Percentiles rank a stretch among this genome's conserved stretches.
phyloP scores from a whole-genome alignment of 495 filamentous ascomycete species.

The Apodospora peruviana region DNA sequence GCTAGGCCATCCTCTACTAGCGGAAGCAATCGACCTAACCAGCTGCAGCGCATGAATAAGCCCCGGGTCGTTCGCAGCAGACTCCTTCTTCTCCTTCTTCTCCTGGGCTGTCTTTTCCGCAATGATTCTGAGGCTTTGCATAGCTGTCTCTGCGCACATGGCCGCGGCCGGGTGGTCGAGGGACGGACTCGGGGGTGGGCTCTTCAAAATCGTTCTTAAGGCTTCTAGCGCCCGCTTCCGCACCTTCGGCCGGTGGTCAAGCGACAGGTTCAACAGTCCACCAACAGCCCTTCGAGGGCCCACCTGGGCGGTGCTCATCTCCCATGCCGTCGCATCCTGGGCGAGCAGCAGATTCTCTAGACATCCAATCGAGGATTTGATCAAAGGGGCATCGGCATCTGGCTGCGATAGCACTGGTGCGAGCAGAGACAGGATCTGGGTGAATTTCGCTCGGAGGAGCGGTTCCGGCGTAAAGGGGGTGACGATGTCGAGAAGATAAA shows the following conservation, averaged over 20 bases:
- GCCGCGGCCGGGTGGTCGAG: slow-evolving; percentile 89
- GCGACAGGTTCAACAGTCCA: slow-evolving; percentile 73
- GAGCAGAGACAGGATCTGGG: slow-evolving; percentile 81
- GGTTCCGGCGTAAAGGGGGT: slow-evolving; percentile 76
- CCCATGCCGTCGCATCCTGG: slow-evolving; percentile 85
- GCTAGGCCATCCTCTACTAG: slow-evolving; percentile 93
- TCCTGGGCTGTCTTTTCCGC: slow-evolving; percentile 52
- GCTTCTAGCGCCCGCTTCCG: slow-evolving; percentile 92
- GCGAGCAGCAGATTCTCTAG: slow-evolving; percentile 81
- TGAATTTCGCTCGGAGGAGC: slow-evolving; percentile 86
- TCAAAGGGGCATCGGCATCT: slow-evolving; percentile 81
- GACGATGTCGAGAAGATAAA: slow-evolving; percentile 92
- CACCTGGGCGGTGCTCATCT: slow-evolving; percentile 72
- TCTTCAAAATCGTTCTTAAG: slow-evolving; percentile 71
- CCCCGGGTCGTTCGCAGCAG: slow-evolving; percentile 63
- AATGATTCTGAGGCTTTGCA: slow-evolving; percentile 67
- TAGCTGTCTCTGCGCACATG: slow-evolving; percentile 87
- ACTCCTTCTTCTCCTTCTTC: slow-evolving; percentile 63
- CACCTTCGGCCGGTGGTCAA: slow-evolving; percentile 91
- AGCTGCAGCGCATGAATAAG: slow-evolving; percentile 89
- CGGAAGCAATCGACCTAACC: slow-evolving; percentile 77
- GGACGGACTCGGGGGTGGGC: slow-evolving; percentile 80
- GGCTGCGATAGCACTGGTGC: slow-evolving; percentile 72
- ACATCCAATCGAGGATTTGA: slow-evolving; percentile 86
- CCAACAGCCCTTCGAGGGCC: slow-evolving; percentile 84